Evolutionary conservation across 768 basidiomycete species (phyloP).

Genomic region (Baorangia bicolor): DNA sequence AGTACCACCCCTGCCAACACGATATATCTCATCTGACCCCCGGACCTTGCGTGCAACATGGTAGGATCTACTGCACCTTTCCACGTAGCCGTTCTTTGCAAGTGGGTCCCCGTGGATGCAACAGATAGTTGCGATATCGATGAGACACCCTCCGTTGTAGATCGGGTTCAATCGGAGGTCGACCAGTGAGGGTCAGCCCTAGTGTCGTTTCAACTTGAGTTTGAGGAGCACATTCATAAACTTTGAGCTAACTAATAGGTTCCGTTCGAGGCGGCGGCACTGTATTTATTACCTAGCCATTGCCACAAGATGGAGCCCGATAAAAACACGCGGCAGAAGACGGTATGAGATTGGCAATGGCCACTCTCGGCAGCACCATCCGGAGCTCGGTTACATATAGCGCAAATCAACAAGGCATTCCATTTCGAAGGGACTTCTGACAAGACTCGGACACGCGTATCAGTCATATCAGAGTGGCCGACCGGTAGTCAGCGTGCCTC

Average conservation of each 20-base stretch:
- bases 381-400: conserved; percentile 9
- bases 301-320: neutral
- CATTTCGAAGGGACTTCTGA: conserved; percentile 19
- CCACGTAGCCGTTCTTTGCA: neutral
- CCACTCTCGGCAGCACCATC: neutral
- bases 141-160: neutral
- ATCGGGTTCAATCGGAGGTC: conserved; percentile 3
- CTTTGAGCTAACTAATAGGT: conserved; percentile 6
- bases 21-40: neutral
- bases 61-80: neutral
- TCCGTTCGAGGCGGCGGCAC: neutral
- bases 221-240: conserved; percentile 1
- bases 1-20: neutral
- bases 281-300: neutral
- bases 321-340: conserved; percentile 5
- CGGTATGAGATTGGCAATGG: neutral
- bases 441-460: conserved; percentile 25
- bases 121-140: neutral
- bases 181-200: neutral
- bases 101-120: neutral
- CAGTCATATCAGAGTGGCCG: conserved; percentile 10
- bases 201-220: neutral
- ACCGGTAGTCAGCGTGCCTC: conserved; percentile 13
- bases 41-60: conserved; percentile 2
- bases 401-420: conserved; percentile 23